Evolutionary conservation across 176 grass and related monocot genomes (phyloP).

Genomic region (Microstegium vimineum): DNA sequence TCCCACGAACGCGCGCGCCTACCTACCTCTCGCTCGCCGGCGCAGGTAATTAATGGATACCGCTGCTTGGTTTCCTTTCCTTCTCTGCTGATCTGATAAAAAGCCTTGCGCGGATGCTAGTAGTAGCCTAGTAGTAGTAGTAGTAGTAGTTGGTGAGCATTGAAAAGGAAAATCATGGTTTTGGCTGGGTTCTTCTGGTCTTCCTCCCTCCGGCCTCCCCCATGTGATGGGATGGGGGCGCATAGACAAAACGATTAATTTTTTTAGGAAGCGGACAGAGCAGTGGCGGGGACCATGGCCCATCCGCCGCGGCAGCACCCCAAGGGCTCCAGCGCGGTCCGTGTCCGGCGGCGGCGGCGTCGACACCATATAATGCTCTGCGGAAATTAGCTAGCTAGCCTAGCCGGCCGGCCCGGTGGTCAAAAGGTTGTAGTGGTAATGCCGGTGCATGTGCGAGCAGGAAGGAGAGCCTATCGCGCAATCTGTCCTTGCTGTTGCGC

Average conservation of each 20-base stretch:
- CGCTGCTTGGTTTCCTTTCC: not conserved
- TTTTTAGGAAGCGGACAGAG: constrained; percentile 25
- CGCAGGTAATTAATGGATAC: constrained; percentile 9
- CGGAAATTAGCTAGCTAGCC: not conserved
- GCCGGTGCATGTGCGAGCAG: constrained; percentile 21
- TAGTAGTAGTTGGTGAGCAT: not conserved
- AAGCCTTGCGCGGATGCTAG: not conserved
- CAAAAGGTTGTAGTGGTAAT: not conserved
- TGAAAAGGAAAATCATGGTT: constrained; percentile 6
- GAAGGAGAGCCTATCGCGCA: not conserved
- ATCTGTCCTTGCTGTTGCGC: not conserved
- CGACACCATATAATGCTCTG: constrained; percentile 9
- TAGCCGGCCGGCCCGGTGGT: not conserved
- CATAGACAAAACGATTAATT: constrained; percentile 17
- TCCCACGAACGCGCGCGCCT: not conserved
- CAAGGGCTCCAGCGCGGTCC: constrained; percentile 27
- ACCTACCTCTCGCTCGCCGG: not conserved
- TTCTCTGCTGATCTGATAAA: not conserved
- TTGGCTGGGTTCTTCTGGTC: not conserved
- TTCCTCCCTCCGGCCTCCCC: not conserved
- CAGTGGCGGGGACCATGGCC: constrained; percentile 47
- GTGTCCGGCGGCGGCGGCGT: not conserved
- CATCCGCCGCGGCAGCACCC: constrained; percentile 29
- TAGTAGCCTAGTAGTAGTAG: too few relatives aligned
- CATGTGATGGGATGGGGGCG: constrained; percentile 59